Evolutionary conservation across 257 asterid species (phyloP), one percentile per base, ranked within the genome.

Genomic region (Phtheirospermum japonicum): DNA sequence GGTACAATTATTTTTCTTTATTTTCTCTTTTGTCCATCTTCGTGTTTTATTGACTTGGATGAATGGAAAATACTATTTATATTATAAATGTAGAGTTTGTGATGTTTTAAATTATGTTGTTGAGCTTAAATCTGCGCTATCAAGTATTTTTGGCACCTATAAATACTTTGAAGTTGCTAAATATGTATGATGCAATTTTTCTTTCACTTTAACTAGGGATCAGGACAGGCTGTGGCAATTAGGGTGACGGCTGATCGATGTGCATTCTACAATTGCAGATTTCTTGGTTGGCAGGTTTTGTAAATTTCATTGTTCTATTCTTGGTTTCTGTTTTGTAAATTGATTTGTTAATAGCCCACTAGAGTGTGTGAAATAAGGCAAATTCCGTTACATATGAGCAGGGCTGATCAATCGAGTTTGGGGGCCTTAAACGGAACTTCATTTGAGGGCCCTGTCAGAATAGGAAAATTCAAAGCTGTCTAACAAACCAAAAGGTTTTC

Each of bases 181-280:
- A 10, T 59, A 18, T 36, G 4, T 52, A 26, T 63, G 13, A 6
- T 55, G 45, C 11, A 9, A 52, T 46, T 73, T 16, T 57, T 9
- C 4, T 36, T 73, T 12, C 23, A 5, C 9, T 50, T 30, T 57
- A 26, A 50, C 5, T 43, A 89, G 99, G 97, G 95, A 18, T 89
- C 99, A 16, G 96, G 96, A 20, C 99, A 93, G 75, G 99, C 99
- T 40, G 99, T 87, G 78, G 99, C 97, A 20, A 59, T 87, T 64
- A 77, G 99, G 69, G 95, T 85, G 78, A 87, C 97, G 0, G 96
- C 99, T 9, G 97, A 93, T 67, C 94, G 88, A 11, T 89, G 92
- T 64, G 96, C 92, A 0, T 93, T 89, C 70, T 93, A 89, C 79
- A 85, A 82, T 73, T 93, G 96, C 85, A 83, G 92, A 64, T 93